Evolutionary conservation across 495 filamentous ascomycete species (phyloP).

Genomic region (Cudoniella acicularis): DNA sequence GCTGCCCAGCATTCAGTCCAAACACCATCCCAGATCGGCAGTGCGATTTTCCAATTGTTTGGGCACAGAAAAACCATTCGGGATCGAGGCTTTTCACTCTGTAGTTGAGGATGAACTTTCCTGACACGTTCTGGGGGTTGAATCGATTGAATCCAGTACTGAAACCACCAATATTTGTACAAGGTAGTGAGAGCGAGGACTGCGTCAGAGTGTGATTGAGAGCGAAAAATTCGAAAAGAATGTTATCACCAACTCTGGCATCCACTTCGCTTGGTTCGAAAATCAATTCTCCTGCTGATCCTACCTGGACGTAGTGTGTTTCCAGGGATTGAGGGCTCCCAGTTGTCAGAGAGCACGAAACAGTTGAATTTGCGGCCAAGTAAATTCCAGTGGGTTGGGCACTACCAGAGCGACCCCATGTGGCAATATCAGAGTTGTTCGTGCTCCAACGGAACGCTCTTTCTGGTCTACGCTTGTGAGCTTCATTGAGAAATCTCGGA

Average conservation of each 20-base stretch:
- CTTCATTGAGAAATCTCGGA: no score
- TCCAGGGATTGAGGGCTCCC: no score
- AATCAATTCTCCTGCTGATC: neutral
- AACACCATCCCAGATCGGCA: conserved; percentile 5
- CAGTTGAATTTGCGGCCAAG: no score
- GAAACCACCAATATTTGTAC: conserved; percentile 3
- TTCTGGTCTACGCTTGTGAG: no score
- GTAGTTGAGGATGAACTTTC: neutral
- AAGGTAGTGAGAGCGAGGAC: conserved; percentile 17
- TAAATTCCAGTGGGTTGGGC: no score
- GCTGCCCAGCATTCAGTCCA: neutral
- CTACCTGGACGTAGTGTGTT: conserved; percentile 2
- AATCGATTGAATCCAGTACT: conserved; percentile 19
- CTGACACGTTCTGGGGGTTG: conserved; percentile 17
- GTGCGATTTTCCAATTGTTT: neutral
- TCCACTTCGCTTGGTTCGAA: conserved; percentile 1
- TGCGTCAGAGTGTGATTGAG: conserved; percentile 23
- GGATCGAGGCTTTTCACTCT: neutral
- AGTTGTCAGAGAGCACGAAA: no score
- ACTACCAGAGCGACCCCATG: no score
- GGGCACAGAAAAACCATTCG: conserved; percentile 6
- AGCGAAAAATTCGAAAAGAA: conserved; percentile 18
- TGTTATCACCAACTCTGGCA: conserved; percentile 12
- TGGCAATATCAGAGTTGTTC: no score
- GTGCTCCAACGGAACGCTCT: no score